Evolutionary conservation across 345 rosid species (phyloP).

Genomic region (Gossypium ekmanianum): DNA sequence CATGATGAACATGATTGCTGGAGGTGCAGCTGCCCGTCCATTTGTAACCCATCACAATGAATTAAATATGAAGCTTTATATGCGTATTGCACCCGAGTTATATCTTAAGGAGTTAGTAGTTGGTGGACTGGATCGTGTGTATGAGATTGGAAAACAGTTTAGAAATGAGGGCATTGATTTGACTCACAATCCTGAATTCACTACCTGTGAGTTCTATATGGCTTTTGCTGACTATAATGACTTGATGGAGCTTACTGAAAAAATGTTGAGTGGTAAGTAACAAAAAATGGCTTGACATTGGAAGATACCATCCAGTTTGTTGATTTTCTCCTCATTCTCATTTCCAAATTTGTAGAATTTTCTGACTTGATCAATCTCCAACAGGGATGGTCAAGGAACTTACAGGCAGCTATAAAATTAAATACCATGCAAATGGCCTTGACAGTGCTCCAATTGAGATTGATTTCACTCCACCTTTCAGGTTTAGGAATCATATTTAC

Average conservation of each 20-base stretch:
- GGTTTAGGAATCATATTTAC: constrained; percentile 36
- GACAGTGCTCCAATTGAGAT: constrained; percentile 89
- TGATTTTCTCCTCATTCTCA: not conserved
- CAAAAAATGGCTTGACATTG: not conserved
- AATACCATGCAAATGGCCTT: constrained; percentile 80
- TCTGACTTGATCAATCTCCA: constrained; percentile 9
- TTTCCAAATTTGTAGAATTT: not conserved
- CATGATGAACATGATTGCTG: constrained; percentile 97
- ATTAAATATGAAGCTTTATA: constrained; percentile 72
- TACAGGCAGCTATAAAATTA: constrained; percentile 85
- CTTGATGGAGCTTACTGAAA: constrained; percentile 83
- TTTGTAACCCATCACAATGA: constrained; percentile 97
- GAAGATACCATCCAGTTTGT: not conserved
- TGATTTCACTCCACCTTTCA: constrained; percentile 95
- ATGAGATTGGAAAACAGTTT: constrained; percentile 96
- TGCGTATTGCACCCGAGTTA: constrained; percentile 98
- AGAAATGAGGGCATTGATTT: constrained; percentile 97
- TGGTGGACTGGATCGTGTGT: constrained; percentile 90
- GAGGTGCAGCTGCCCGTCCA: constrained; percentile 97
- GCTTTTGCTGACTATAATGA: constrained; percentile 97
- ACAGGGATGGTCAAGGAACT: constrained; percentile 87
- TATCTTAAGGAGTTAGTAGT: constrained; percentile 85
- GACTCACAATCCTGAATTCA: constrained; percentile 98
- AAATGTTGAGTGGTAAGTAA: constrained; percentile 73
- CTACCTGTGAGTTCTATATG: constrained; percentile 98